These are phyloP conservation scores for Diaporthe humulicola DNA, from an alignment of 2,329 filamentous ascomycete species.

Conservation along the genomic window DNA sequence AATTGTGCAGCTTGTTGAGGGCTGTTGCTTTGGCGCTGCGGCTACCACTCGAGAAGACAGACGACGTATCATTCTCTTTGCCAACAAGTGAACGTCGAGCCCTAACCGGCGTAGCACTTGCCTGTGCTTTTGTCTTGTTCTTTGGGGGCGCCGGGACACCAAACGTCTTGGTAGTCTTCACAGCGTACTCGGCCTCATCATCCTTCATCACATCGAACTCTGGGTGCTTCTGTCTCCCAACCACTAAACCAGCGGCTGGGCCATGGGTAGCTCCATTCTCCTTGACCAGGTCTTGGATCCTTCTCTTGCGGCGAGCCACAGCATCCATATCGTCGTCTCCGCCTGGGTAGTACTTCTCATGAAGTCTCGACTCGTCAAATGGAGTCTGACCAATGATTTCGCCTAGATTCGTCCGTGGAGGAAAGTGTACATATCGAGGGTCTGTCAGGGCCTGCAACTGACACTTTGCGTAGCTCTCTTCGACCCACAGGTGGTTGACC, in stretches of 20 bases:
- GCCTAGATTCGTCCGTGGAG: slow-evolving; percentile 88
- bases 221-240: slow-evolving; percentile 55
- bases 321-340: slow-evolving; percentile 60
- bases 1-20: slow-evolving; percentile 78
- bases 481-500: slow-evolving; percentile 96
- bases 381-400: slow-evolving; percentile 93
- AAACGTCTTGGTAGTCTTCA: slow-evolving; percentile 49
- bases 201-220: slow-evolving; percentile 61
- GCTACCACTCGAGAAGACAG: slow-evolving; percentile 74
- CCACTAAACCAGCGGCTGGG: slow-evolving; percentile 61
- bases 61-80: slow-evolving; percentile 89
- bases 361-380: slow-evolving; percentile 74
- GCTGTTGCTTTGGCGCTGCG: slow-evolving; percentile 92
- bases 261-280: slow-evolving; percentile 64
- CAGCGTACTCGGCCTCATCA: slow-evolving; percentile 52
- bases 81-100: slow-evolving; percentile 66
- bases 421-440: slow-evolving; percentile 87
- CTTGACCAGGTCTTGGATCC: slow-evolving; percentile 62
- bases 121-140: slow-evolving; percentile 37
- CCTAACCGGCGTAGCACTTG: slow-evolving; percentile 55
- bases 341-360: slow-evolving; percentile 78
- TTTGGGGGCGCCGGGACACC: slow-evolving; percentile 48
- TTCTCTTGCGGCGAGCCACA: slow-evolving; percentile 62
- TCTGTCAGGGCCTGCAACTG: slow-evolving; percentile 79
- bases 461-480: slow-evolving; percentile 96